Evolutionary conservation across 1,139 yeast genomes (phyloP), one percentile per base, ranked within the genome.

Genomic region (Geotrichum reessii): DNA sequence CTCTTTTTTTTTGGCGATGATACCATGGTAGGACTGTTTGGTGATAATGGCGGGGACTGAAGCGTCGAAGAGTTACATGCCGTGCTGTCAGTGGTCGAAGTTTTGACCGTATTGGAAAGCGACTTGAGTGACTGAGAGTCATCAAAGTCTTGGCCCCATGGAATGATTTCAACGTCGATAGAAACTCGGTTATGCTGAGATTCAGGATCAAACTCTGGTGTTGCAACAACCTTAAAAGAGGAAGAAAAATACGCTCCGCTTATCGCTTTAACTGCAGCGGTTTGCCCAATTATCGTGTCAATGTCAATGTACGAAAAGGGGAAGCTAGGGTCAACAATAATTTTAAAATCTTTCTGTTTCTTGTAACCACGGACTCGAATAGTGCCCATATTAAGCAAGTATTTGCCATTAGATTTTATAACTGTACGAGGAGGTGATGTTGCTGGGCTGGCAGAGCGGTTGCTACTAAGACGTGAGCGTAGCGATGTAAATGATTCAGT

Each of bases 241-340:
- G 47, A 42, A 6, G 56, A 47, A 7, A 53, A 33, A 8, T 5
- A 17, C 7, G 28, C 42, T 8, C 47, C 42, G n/a, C 11, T 14
- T 14, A 31, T 31, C 40, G 40, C 40, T 14, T 31, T 31, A 14
- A 14, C 40, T n/a, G 42, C 31, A 11, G 56, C 21, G 1, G 46
- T 53, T 46, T 57, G 57, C 9, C 44, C 47, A 8, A 57, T 48
- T 1, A 54, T n/a, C 11, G 57, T 47, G 42, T 57, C 60, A 19
- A 57, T 47, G 51, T 57, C 57, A 7, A 57, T 44, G 48, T 24
- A 57, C 14, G 60, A 57, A 24, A 50, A 33, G n/a, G 60, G 60
- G 21, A 57, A 54, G 25, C 37, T 28, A 2, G 60, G 57, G 47
- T 57, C 60, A 24, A 57, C 33, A 27, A 57, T 46, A 33, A 57